Evolutionary conservation across 2,329 filamentous ascomycete genomes (phyloP), one percentile per base, ranked within the genome.

Genomic region (Sclerotinia subarctica): DNA sequence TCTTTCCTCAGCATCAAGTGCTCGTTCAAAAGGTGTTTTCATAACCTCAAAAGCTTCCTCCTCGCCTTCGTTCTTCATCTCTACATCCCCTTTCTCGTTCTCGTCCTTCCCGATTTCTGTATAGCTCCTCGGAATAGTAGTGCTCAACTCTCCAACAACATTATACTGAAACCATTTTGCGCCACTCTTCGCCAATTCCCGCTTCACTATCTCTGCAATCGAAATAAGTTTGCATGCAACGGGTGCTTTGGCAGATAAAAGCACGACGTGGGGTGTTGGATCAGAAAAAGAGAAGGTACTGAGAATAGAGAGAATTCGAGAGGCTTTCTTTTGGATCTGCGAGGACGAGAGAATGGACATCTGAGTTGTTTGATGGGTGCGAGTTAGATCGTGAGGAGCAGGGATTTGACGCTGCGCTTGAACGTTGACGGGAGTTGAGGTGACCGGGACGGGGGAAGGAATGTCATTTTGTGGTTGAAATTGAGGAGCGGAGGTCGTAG

Each of bases 131-230:
- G 21, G 38, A 53, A 67, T 32, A 49, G 38, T 60, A 35, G 73
- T 64, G 32, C 66, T 67, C 51, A 62, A 32, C 15, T 62, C 44
- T 19, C 74, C 73, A 32, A 80, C 65, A 35, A 66, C 70, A 67
- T 75, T 78, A 71, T 81, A 81, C 67, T 80, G 78, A 69, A 74
- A 81, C 78, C 78, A 81, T 59, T 78, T 72, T 69, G 79, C 80
- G 4, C 80, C 81, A 52, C 80, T 77, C 63, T 82, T 80, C 44
- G 74, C 79, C 64, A 90, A 78, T 58, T 86, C 80, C 51, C 84
- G 80, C 77, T 90, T 89, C 67, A 82, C 83, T 49, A 90, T 87
- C 77, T 93, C 90, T 56, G 83, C 83, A 57, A 92, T 84, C 5
- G 85, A 89, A 73, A 92, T 85, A 73, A 92, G 81, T 77, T 93